Percentiles rank a stretch among this genome's conserved stretches.
phyloP scores from a whole-genome alignment of 1,139 yeast species.

The Pichia sp. region DNA sequence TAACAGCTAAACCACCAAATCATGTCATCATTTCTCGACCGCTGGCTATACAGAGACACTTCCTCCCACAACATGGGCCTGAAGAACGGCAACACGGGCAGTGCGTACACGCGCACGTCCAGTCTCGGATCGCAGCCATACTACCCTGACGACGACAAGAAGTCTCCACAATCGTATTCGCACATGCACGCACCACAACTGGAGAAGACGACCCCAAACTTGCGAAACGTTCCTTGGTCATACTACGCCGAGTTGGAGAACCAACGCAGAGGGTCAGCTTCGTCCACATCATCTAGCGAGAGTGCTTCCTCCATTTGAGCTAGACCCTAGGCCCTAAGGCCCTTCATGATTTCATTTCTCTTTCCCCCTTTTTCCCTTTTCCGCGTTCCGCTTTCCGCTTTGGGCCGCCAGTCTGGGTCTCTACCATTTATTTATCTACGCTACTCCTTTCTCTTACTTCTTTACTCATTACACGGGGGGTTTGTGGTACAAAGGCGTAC shows the following conservation, averaged over 20 bases:
- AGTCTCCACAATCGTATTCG: conserved; percentile 10
- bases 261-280: conserved; percentile 1
- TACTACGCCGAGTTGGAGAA: conserved; percentile 19
- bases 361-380: not conserved
- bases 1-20: no score
- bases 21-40: conserved; percentile 28
- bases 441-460: no score
- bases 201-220: conserved; percentile 20
- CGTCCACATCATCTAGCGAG: not conserved
- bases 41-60: conserved; percentile 26
- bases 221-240: conserved; percentile 24
- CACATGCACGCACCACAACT: conserved; percentile 3
- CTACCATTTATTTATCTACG: not conserved
- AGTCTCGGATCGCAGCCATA: conserved; percentile 16
- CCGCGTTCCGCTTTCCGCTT: not conserved
- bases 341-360: no score
- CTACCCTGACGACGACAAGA: conserved; percentile 11
- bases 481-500: no score
- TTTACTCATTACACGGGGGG: no score
- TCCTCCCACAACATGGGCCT: conserved; percentile 15
- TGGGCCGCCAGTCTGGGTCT: not conserved
- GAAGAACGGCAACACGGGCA: conserved; percentile 23
- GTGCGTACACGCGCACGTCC: no score
- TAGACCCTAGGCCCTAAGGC: no score
- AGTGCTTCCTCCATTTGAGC: no score